Evolutionary conservation across 331 rosid species (phyloP), one percentile per base, ranked within the genome.

Genomic region (Pyracantha coccinea): DNA sequence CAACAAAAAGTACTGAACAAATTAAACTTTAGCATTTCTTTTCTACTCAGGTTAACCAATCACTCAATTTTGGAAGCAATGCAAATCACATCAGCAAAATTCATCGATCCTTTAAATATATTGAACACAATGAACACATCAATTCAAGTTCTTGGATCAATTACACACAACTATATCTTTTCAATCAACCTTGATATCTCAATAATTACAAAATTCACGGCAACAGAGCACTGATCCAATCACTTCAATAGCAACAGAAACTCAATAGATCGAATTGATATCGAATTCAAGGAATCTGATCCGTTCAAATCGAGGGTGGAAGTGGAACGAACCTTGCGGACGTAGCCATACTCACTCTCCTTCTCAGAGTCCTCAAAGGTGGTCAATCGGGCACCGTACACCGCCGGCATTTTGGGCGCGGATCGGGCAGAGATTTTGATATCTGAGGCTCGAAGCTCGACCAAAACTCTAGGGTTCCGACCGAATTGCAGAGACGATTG

Each of bases 281-380:
- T 44, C 13, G 69, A 82, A 59, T 60, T 16, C 27, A 69, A 35
- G n/a, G 21, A 73, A 44, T 45, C 61, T 9, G 77, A 73, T 72
- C 59, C 68, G 3, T 16, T 55, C 32, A 7, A 73, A 77, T 86
- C 74, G 59, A 60, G 50, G 15, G 10, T 23, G 2, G 66, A 31
- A 66, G 62, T 69, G 10, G 32, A 4, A 76, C 84, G 54, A 23
- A 92, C 99, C 99, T 95, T 95, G 50, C 99, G 99, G 80, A 95
- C 96, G 66, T 95, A 95, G 54, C 99, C 99, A 74, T 90, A 95
- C 88, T 95, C 99, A 68, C 99, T 95, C 86, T 94, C 99, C 93
- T 92, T 94, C 96, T 94, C 97, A 55, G 85, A 74, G 76, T 94
- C 99, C 62, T 94, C 99, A 80, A 94, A 94, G 27, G 99, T 94